These are phyloP conservation scores for Nakazawaea wyomingensis DNA, from an alignment of 805 yeast species.

Conservation along the genomic window DNA sequence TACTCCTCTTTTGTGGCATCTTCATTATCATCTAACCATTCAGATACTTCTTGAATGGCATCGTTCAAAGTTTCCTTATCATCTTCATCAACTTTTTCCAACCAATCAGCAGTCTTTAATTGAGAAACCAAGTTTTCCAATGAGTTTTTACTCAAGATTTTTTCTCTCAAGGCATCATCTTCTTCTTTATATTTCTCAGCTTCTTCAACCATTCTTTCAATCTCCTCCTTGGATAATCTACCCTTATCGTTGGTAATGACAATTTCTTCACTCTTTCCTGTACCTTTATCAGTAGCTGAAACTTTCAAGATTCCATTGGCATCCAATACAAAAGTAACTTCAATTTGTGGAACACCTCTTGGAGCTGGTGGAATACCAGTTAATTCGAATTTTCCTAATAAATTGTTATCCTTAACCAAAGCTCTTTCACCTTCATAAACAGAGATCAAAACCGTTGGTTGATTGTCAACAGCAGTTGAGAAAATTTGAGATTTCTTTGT, in stretches of 20 bases:
- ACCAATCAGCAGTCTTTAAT: conserved; percentile 18
- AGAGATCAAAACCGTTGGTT: conserved; percentile 90
- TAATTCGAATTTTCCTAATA: conserved; percentile 81
- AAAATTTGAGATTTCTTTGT: conserved; percentile 92
- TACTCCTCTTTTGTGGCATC: conserved; percentile 89
- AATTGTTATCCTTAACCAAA: conserved; percentile 87
- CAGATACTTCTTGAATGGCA: conserved; percentile 71
- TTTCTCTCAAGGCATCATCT: conserved; percentile 49
- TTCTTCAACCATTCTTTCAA: conserved; percentile 96
- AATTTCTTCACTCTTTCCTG: conserved; percentile 87
- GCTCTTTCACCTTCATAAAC: conserved; percentile 97
- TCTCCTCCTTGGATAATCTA: conserved; percentile 87
- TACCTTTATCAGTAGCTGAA: conserved; percentile 86
- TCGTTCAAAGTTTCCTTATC: conserved; percentile 87
- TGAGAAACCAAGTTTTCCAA: conserved; percentile 29
- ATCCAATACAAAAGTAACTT: conserved; percentile 83
- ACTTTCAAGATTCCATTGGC: conserved; percentile 87
- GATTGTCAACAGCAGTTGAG: conserved; percentile 95
- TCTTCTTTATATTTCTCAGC: conserved; percentile 94
- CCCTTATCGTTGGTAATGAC: conserved; percentile 93
- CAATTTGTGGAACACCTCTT: conserved; percentile 88
- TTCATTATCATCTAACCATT: conserved; percentile 86
- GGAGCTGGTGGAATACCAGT: conserved; percentile 88
- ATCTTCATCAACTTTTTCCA: conserved; percentile 69
- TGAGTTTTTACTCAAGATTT: conserved; percentile 12